These are phyloP conservation scores for Herpetospermum pedunculosum DNA, from an alignment of 306 rosid species.

Conservation along the genomic window DNA sequence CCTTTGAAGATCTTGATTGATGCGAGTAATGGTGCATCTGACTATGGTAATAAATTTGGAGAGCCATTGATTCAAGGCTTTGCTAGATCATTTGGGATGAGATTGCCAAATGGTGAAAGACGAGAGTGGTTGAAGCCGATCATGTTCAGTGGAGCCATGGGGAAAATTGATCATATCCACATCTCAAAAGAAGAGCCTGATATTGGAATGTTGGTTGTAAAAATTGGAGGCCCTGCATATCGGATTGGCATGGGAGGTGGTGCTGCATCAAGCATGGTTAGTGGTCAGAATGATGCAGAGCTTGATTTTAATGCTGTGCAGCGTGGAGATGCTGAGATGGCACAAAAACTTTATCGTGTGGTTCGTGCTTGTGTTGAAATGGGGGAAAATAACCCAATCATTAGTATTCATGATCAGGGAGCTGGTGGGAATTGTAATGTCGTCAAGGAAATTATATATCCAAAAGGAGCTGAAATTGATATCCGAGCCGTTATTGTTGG, in stretches of 20 bases:
- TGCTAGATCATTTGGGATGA: constrained; percentile 88
- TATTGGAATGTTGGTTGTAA: constrained; percentile 77
- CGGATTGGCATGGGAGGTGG: constrained; percentile 98
- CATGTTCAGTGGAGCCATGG: constrained; percentile 91
- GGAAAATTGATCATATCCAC: constrained; percentile 75
- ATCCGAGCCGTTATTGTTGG: constrained; percentile 68
- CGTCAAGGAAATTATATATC: constrained; percentile 80
- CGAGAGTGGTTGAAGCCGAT: constrained; percentile 98
- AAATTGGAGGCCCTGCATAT: constrained; percentile 96
- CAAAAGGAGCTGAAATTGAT: constrained; percentile 71
- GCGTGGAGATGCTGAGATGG: constrained; percentile 98
- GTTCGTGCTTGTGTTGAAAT: constrained; percentile 91
- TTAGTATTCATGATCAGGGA: constrained; percentile 91
- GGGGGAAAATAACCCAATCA: constrained; percentile 78
- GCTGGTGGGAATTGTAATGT: constrained; percentile 95
- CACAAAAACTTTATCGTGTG: constrained; percentile 80
- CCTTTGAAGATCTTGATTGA: constrained; percentile 82
- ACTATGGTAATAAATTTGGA: constrained; percentile 93
- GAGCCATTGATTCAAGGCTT: constrained; percentile 97
- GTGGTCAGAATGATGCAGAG: constrained; percentile 91
- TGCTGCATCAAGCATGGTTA: constrained; percentile 94
- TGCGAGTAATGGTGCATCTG: constrained; percentile 87
- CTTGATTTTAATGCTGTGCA: constrained; percentile 96
- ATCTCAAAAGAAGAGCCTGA: constrained; percentile 79
- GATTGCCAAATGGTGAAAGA: constrained; percentile 87